Percentiles rank a stretch among this genome's conserved stretches.
These are phyloP conservation scores for Apiospora marii DNA, from an alignment of 2,329 filamentous ascomycete species.

Conservation along the genomic window DNA sequence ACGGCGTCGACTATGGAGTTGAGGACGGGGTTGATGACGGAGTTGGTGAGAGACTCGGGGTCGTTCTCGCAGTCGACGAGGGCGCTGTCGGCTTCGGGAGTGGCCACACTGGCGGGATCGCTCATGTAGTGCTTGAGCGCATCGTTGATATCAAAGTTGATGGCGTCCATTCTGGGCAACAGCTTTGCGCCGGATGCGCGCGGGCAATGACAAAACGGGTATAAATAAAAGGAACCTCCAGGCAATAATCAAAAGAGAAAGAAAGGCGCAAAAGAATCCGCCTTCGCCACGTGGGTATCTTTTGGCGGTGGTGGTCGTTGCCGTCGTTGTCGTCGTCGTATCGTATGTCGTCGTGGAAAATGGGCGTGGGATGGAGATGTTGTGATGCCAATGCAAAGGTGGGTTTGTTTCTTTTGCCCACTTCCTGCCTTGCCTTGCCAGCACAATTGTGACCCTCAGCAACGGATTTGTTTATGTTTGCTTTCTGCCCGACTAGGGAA, in stretches of 20 bases:
- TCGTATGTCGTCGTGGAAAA: conserved; percentile 10
- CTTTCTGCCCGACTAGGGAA: conserved; percentile 27
- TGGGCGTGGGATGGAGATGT: neutral
- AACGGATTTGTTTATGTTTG: conserved; percentile 45
- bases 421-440: neutral
- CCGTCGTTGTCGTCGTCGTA: conserved; percentile 1
- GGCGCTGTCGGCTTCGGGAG: conserved; percentile 82
- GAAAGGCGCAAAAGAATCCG: neutral
- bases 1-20: conserved; percentile 94
- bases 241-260: neutral
- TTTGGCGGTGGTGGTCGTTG: neutral
- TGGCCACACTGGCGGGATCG: conserved; percentile 83
- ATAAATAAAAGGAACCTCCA: neutral
- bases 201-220: neutral
- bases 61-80: conserved; percentile 94
- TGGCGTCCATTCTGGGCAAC: conserved; percentile 67
- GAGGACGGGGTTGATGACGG: conserved; percentile 82
- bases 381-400: conserved; percentile 1
- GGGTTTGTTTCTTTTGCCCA: conserved; percentile 5
- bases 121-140: conserved; percentile 97
- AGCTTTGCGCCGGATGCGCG: conserved; percentile 26
- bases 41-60: conserved; percentile 80
- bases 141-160: conserved; percentile 95
- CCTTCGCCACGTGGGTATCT: neutral
- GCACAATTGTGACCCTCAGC: conserved; percentile 25